phyloP scores from a whole-genome alignment of 2,329 filamentous ascomycete genomes.

The Cryphonectria radicalis region DNA sequence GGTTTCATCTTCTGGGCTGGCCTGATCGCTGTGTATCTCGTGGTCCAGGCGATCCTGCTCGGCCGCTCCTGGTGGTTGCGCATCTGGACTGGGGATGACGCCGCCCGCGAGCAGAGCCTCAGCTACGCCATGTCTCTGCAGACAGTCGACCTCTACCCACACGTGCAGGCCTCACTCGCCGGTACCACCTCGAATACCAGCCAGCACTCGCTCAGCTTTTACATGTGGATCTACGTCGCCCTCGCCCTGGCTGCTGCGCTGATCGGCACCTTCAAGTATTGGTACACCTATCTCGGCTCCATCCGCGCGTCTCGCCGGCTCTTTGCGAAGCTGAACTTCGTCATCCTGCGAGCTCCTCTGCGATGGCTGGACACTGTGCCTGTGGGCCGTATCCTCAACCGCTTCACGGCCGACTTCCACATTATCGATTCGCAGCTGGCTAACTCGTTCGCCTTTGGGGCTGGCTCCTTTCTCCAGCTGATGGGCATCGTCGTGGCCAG shows the following conservation, averaged over 20 bases:
- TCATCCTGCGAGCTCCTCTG: constrained; percentile 73
- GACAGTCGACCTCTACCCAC: constrained; percentile 45
- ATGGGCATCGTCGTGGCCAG: constrained; percentile 69
- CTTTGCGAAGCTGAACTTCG: constrained; percentile 69
- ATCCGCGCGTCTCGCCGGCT: constrained; percentile 70
- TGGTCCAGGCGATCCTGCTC: constrained; percentile 58
- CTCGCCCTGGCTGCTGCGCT: constrained; percentile 62
- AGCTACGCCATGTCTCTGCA: constrained; percentile 53
- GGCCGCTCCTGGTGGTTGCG: constrained; percentile 67
- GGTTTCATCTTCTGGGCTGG: constrained; percentile 63
- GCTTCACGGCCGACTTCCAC: constrained; percentile 79
- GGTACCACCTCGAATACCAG: constrained; percentile 27
- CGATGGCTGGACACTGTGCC: constrained; percentile 82
- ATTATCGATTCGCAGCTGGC: constrained; percentile 71
- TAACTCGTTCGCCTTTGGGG: constrained; percentile 63
- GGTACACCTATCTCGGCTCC: constrained; percentile 66
- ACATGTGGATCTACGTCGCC: constrained; percentile 69
- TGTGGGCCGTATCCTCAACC: constrained; percentile 75
- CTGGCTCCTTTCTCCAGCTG: constrained; percentile 64
- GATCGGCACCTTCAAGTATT: constrained; percentile 65
- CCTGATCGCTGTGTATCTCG: constrained; percentile 57
- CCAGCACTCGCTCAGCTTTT: constrained; percentile 58
- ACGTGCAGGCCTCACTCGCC: constrained; percentile 35
- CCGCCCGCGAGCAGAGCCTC: constrained; percentile 43
- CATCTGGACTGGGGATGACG: constrained; percentile 59